Base-by-base conservation (phyloP, 2,329 filamentous ascomycete species). In the Pezicula rhizophila region DNA sequence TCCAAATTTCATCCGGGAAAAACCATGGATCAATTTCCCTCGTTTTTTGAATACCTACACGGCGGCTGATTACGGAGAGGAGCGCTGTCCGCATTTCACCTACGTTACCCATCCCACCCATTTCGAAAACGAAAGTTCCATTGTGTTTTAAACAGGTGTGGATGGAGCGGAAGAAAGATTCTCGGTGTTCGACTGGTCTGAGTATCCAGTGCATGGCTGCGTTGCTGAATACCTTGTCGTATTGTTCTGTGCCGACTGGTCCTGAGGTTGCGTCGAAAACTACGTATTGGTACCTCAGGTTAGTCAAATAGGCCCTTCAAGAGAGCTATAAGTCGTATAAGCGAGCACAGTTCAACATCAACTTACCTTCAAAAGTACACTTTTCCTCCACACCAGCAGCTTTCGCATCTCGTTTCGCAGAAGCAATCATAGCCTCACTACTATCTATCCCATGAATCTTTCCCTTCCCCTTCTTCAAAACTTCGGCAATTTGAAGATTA, bases 61-160 rank as follows among this genome's bases (percentile, higher is more conserved):
- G 75, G 1, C 75, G 70, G 2, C 68, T 64, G 1, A 85, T 68
- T 2, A 75, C 75, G 14, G 71, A 68, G 4, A 82, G 66, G 7
- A 86, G 67, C 2, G 79, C 79, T 0, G 77, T 70, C 25, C 78
- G 73, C 56, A 85, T 75, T 64, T 87, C 84, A 1, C 72, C 68
- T 1, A 85, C 74, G 64, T 88, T 87, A 17, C 85, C 85, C 44
- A 82, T 74, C 0, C 84, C 84, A 46, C 85, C 84, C 79, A 84
- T 84, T 64, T 89, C 85, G 57, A 88, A 86, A 8, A 77, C 75
- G 50, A 88, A 82, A 0, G 57, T 59, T 2, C 81, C 84, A 10
- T 73, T 74, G 0, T 77, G 75, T 31, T 68, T 71, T 2, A 88
- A 71, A 1, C 75, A 69, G 8, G 66, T 66, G 52, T 74, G 66